Evolutionary conservation across 2,329 filamentous ascomycete genomes (phyloP).

Genomic region (Xylaria digitata): DNA sequence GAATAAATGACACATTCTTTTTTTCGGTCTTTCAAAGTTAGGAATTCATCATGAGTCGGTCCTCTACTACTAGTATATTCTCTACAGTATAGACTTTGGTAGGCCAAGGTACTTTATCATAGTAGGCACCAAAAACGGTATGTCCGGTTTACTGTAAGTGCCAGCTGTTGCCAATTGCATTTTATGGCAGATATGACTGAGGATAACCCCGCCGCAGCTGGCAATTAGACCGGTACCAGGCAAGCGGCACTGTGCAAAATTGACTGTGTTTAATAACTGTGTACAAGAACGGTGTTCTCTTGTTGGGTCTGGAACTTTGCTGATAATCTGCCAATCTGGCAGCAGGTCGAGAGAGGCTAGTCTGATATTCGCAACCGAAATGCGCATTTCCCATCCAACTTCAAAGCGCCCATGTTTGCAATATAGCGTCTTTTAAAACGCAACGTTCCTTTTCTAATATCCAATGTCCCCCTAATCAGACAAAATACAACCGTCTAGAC

Average conservation of each 20-base stretch:
- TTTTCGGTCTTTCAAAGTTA: neutral
- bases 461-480: slow-evolving; percentile 32
- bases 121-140: too few species aligned
- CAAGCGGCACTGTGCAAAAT: slow-evolving; percentile 3
- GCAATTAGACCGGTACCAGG: neutral
- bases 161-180: slow-evolving; percentile 24
- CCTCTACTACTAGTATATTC: too few species aligned
- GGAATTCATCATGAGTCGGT: too few species aligned
- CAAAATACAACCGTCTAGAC: slow-evolving; percentile 26
- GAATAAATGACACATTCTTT: neutral
- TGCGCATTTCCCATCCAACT: slow-evolving; percentile 34
- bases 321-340: slow-evolving; percentile 29
- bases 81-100: too few species aligned
- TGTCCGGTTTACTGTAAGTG: neutral
- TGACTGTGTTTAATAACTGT: too few species aligned
- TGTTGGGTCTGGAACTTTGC: slow-evolving; percentile 24
- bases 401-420: slow-evolving; percentile 43
- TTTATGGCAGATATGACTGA: neutral
- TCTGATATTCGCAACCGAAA: slow-evolving; percentile 32
- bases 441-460: slow-evolving; percentile 1
- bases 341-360: slow-evolving; percentile 28
- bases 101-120: too few species aligned
- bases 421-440: slow-evolving; percentile 26
- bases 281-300: slow-evolving; percentile 4
- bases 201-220: slow-evolving; percentile 39